Conservation (phyloP, 495 filamentous ascomycete species). For the Penicillium desertorum region DNA sequence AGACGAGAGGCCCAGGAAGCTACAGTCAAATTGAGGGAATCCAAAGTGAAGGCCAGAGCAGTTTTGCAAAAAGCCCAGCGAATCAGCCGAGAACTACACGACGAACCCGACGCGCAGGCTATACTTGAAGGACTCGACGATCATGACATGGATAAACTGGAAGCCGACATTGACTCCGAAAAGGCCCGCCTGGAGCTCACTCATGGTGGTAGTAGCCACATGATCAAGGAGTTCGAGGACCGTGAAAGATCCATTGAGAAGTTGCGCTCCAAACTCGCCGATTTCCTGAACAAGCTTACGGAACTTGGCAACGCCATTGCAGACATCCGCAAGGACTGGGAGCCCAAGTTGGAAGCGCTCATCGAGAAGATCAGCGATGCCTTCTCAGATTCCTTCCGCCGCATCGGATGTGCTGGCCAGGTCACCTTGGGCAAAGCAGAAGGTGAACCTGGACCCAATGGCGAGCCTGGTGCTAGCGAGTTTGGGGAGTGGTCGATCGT, state of each 20-base stretch:
- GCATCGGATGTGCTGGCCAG: slow-evolving; percentile 94
- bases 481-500: slow-evolving; percentile 94
- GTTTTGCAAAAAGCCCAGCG: slow-evolving; percentile 39
- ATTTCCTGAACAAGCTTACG: slow-evolving; percentile 46
- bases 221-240: slow-evolving; percentile 66
- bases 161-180: slow-evolving; percentile 72
- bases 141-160: slow-evolving; percentile 61
- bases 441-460: slow-evolving; percentile 37
- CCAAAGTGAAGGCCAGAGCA: slow-evolving; percentile 34
- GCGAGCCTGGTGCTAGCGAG: slow-evolving; percentile 62
- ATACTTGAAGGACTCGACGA: slow-evolving; percentile 39
- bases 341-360: slow-evolving; percentile 77
- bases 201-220: slow-evolving; percentile 71
- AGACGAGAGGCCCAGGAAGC: slow-evolving; percentile 39
- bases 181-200: slow-evolving; percentile 73
- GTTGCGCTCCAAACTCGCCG: slow-evolving; percentile 49
- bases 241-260: slow-evolving; percentile 23
- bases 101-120: slow-evolving; percentile 30
- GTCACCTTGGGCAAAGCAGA: slow-evolving; percentile 62
- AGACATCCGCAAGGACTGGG: slow-evolving; percentile 65
- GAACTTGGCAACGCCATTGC: slow-evolving; percentile 56
- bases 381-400: slow-evolving; percentile 84
- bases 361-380: slow-evolving; percentile 81
- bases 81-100: slow-evolving; percentile 12
- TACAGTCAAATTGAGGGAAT: slow-evolving; percentile 28